Evolutionary conservation across 805 yeast species (phyloP), one percentile per base, ranked within the genome.

Genomic region (Lachancea nothofagi): DNA sequence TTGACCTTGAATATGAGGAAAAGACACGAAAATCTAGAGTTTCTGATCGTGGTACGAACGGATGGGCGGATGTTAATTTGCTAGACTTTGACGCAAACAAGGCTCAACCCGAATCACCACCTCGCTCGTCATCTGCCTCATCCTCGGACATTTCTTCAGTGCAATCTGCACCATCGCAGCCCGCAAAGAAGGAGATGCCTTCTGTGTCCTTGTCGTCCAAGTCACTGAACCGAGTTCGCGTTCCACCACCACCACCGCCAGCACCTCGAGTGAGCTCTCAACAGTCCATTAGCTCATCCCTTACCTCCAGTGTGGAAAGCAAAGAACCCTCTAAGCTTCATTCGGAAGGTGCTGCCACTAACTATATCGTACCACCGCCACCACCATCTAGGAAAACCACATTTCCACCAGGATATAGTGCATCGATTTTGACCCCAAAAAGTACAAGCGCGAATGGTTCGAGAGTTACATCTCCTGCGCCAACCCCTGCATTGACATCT

Each of bases 361-460:
- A 8, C 14, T 22, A 33, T 6, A 19, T 39, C 8, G 57, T 59
- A 5, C 65, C 66, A 20, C 54, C 62, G 12, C 55, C 50, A 2
- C 64, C 65, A 8, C 53, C 55, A 6, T 53, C 66, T 15, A 52
- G 65, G 31, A 61, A 57, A 36, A 38, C 52, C 2, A 24, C 48
- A 12, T 51, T 64, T 4, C 70, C 70, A 21, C 71, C 70, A 6
- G 70, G 70, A 0, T 64, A 58, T 32, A 53, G 57, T 23, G 64
- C 55, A 18, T 26, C 54, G 3, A 46, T 66, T 6, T 42, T 67
- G 31, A 58, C 61, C 3, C 70, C 70, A 19, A 64, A 49, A 44
- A 61, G 57, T 5, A 24, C 50, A 13, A 49, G 55, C 13, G 44
- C 53, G 6, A 38, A 40, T 29, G 47, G 19, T 33, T 50, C 49